Conservation (phyloP, 2,329 filamentous ascomycete genomes). For the Fusarium praegraminearum region DNA sequence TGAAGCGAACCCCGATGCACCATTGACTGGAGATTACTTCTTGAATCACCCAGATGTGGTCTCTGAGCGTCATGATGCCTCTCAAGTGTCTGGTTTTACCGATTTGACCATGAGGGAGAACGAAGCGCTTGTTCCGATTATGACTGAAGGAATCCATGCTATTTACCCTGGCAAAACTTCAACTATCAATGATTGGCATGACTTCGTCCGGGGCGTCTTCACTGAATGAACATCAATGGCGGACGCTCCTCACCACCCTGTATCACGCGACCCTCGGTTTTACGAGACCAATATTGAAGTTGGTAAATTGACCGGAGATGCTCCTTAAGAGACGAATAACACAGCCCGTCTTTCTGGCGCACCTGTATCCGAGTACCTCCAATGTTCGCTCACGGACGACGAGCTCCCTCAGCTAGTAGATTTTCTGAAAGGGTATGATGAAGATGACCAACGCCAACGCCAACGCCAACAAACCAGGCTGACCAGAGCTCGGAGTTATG, state of each 20-base stretch:
- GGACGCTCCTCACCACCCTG: background rate
- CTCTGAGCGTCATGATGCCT: no score
- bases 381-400: background rate
- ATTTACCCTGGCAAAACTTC: background rate
- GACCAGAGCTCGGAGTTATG: background rate
- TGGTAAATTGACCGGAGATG: background rate
- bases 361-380: background rate
- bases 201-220: background rate
- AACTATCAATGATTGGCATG: background rate
- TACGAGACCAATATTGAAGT: background rate
- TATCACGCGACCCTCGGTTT: background rate
- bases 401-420: background rate
- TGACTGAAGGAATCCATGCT: background rate
- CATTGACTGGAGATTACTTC: no score
- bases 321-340: background rate
- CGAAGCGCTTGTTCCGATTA: background rate
- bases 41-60: no score
- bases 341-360: background rate
- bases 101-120: background rate
- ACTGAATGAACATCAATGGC: background rate
- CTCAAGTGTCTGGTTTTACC: background rate
- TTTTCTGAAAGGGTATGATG: background rate
- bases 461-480: background rate
- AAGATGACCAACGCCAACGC: background rate
- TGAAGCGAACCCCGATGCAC: no score